Evolutionary conservation across 345 rosid species (phyloP), one percentile per base, ranked within the genome.

Genomic region (Citrus cavaleriei): DNA sequence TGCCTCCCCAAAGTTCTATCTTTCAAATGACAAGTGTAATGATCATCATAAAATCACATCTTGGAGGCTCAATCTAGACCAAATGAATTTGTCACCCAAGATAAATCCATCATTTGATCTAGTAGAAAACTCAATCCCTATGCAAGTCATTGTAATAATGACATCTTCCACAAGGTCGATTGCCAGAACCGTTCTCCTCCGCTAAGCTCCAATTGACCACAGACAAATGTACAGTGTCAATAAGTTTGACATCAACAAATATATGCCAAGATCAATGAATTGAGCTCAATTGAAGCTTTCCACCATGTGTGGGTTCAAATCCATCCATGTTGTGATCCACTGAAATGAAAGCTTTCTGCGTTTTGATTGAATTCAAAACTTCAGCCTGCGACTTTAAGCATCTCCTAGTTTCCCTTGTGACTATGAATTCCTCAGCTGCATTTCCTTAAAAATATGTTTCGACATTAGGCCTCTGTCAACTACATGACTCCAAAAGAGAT

Each of bases 401-500:
- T 35, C 38, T 24, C 65, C 49, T 35, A 27, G 60, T 25, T 7
- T 49, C 37, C 49, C 13, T 25, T 37, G 55, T 27, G 24, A 54
- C 34, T 35, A 18, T 24, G 27, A 51, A 77, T 78, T 78, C 66
- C 12, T 38, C 77, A 68, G 76, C 76, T 86, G 75, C 79, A 87
- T 82, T 72, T 91, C 96, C 83, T 84, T 85, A 72, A 90, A 75
- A 37, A 88, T 86, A 78, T 78, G 83, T 85, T 88, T 93, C 35
- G 99, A 90, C 82, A 92, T 86, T 58, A 95, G 63, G 77, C 86
- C 86, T 82, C 91, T 88, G 28, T 87, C 90, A 76, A 83, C 90
- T 74, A 93, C 80, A 80, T 86, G 91, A 80, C 84, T 82, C 99
- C 99, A 93, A 81, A 95, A 93, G 80, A 91, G 80, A 80, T 77